These are phyloP conservation scores for Geosiphon pyriformis DNA, from an alignment of 192 early-diverging fungal genomes.

Conservation along the genomic window DNA sequence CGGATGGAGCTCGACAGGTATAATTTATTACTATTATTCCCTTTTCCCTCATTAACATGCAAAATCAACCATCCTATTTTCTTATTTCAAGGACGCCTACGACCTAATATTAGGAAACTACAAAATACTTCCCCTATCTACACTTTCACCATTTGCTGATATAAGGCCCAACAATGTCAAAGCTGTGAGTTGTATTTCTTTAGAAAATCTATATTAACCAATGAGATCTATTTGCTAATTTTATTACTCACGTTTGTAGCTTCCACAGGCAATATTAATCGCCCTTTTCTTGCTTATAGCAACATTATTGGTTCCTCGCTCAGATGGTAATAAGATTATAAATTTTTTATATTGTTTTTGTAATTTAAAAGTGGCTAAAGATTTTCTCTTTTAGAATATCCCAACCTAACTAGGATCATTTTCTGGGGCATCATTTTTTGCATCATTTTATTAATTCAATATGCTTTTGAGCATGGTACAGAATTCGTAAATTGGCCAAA, in stretches of 20 bases:
- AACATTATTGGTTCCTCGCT: background rate
- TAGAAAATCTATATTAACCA: background rate
- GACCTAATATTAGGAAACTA: conserved; percentile 82
- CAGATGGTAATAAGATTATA: background rate
- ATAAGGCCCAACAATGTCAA: conserved; percentile 53
- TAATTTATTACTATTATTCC: background rate
- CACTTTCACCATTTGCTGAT: conserved; percentile 46
- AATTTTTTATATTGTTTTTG: background rate
- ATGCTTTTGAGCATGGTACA: conserved; percentile 40
- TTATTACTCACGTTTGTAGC: conserved; percentile 36
- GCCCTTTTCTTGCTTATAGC: background rate
- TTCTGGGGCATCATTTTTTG: conserved; percentile 45
- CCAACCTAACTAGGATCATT: conserved; percentile 35
- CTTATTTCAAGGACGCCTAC: conserved; percentile 60
- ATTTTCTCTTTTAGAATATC: conserved; percentile 16
- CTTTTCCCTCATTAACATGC: conserved; percentile 7
- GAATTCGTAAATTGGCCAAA: conserved; percentile 50
- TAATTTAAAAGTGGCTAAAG: background rate
- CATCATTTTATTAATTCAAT: conserved; percentile 35
- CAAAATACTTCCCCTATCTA: conserved; percentile 17
- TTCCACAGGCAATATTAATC: conserved; percentile 30
- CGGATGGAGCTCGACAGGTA: conserved; percentile 83
- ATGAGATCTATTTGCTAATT: conserved; percentile 21
- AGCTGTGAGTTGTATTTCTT: conserved; percentile 32
- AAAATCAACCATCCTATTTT: background rate